Evolutionary conservation across 2,329 filamentous ascomycete genomes (phyloP), one percentile per base, ranked within the genome.

Genomic region (Penicillium sp.): DNA sequence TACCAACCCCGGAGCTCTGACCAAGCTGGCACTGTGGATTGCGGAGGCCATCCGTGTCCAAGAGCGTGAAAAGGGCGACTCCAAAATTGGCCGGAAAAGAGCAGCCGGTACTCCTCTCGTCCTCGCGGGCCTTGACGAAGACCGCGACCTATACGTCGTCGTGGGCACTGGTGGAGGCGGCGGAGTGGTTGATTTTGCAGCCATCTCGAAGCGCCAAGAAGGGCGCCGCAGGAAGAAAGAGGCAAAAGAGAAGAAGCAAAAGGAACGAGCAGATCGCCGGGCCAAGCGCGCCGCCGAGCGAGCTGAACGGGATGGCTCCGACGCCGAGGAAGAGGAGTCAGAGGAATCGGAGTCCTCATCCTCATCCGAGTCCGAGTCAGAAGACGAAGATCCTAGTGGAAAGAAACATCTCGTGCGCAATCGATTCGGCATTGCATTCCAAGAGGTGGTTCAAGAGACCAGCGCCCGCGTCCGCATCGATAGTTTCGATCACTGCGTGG

Each of bases 401-500:
- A 80, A 80, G 42, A 81, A 81, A 53, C 84, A 86, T 0, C 87
- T 88, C 46, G 87, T 91, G 1, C 74, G 88, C 45, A 98, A 97
- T 71, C 83, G 87, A 43, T 98, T 98, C 64, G 93, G 93, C 6
- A 90, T 86, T 62, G 92, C 93, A 3, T 98, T 98, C 69, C 90
- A 96, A 67, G 90, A 95, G 65, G 93, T 97, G 0, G 88, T 95
- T 2, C 82, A 86, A 44, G 89, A 96, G 75, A 97, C 92, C 13
- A 93, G 86, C 51, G 89, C 92, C 0, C 76, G 91, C 13, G 90
- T 97, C 18, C 78, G 90, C 52, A 95, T 96, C 66, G 93, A 98
- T 71, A 95, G 88, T 69, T 98, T 98, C 64, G 93, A 98, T 72
- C 89, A 95, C 68, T 95, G 89, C 64, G 93, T 97, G 6, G 91